phyloP scores from a whole-genome alignment of 108 stramenopile species.

The Cafeteria roenbergensis region DNA sequence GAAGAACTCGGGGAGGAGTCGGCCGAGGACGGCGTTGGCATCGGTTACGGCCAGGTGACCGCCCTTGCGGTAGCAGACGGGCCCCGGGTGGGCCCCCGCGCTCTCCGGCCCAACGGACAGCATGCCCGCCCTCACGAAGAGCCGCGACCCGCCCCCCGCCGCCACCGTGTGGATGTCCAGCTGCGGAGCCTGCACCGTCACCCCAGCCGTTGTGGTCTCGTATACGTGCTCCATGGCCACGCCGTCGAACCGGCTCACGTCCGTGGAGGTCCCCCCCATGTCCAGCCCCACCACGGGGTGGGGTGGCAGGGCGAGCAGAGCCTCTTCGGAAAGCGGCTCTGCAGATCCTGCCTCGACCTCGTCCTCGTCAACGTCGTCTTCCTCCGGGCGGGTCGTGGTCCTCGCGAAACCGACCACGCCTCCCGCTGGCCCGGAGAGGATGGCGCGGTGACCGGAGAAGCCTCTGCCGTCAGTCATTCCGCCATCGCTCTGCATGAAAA shows the following conservation, averaged over 20 bases:
- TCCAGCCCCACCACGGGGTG: conserved; percentile 91
- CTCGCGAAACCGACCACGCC: conserved; percentile 94
- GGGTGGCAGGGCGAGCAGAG: neutral
- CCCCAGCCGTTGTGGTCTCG: conserved; percentile 87
- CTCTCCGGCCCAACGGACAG: conserved; percentile 89
- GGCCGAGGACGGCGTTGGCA: conserved; percentile 85
- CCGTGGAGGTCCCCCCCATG: conserved; percentile 94
- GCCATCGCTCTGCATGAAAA: conserved; percentile 95
- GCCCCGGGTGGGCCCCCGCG: conserved; percentile 91
- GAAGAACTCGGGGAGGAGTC: conserved; percentile 74
- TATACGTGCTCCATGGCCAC: conserved; percentile 78
- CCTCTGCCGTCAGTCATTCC: conserved; percentile 75
- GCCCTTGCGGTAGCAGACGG: conserved; percentile 86
- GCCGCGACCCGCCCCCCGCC: conserved; percentile 72
- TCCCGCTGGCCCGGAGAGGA: conserved; percentile 71
- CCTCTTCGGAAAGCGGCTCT: neutral
- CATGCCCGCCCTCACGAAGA: conserved; percentile 73
- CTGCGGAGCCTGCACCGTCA: conserved; percentile 73
- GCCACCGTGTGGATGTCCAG: conserved; percentile 95
- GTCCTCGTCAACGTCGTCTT: conserved; percentile 24
- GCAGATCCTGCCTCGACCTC: conserved; percentile 1
- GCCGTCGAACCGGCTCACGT: conserved; percentile 66
- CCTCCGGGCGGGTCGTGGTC: conserved; percentile 52
- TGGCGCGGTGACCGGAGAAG: conserved; percentile 88
- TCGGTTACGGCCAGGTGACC: conserved; percentile 91